Evolutionary conservation across 129 eudicot species (phyloP), one percentile per base, ranked within the genome.

Genomic region (Oenanthe sinensis): DNA sequence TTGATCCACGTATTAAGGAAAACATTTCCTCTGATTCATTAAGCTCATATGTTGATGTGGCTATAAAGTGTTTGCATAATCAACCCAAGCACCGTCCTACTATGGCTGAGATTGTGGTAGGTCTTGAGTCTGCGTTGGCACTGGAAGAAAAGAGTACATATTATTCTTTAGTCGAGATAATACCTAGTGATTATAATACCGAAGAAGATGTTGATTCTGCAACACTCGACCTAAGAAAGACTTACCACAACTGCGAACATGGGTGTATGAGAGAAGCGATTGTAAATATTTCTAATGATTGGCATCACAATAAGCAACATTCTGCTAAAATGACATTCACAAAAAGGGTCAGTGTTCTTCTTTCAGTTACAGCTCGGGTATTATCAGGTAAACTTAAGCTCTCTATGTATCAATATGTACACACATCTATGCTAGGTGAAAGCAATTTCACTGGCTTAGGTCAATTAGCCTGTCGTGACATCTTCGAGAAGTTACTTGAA

Each of bases 101-200:
- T 52, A 89, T 89, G 90, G 65, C 87, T 54, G 87, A 86, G 79
- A 88, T 89, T 4, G 87, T 89, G 78, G 82, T 76, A 3, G 78
- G 67, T 68, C 90, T 89, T 42, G 93, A 89, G 83, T 76, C 77
- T 67, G 89, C 82, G 81, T 68, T 89, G 71, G 81, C 79, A 49
- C 58, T 79, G 54, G 84, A 84, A 71, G 80, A 80, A 40, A 71
- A 60, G 8, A 79, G 70, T 36, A 65, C 71, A 20, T 63, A 67
- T 20, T 78, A 46, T 79, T 16, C 68, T 39, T 47, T 75, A 20
- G 30, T 17, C 49, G 77, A 79, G 46, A 28, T 20, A 54, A 50
- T 14, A 17, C 37, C 40, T n/a, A 20, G 19, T 17, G 24, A 17
- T 0, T 20, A 74, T 17, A 17, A 15, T 9, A 0, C 52, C 16